These are phyloP conservation scores for Paradendryphiella salina DNA, from an alignment of 2,329 filamentous ascomycete genomes.

Conservation along the genomic window DNA sequence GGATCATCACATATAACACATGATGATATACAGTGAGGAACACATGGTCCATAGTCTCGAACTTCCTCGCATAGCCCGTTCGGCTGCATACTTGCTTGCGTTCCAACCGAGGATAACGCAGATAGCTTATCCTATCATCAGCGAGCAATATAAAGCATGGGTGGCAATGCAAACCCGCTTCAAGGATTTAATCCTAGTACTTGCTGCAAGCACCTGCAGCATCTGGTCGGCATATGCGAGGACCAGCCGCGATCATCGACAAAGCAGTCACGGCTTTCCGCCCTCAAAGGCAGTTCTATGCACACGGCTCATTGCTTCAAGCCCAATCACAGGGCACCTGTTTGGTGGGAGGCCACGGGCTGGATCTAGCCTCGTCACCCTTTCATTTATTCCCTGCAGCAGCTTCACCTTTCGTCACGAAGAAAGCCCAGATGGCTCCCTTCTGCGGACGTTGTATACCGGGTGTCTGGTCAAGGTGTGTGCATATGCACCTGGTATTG, in stretches of 20 bases:
- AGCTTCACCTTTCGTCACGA: slow-evolving; percentile 14
- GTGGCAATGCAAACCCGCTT: not conserved
- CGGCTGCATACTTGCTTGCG: not conserved
- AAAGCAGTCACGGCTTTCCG: not conserved
- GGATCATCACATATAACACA: too few species aligned
- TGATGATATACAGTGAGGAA: not conserved
- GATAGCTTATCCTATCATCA: slow-evolving; percentile 4
- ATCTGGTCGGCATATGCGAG: not conserved
- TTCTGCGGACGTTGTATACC: slow-evolving; percentile 7
- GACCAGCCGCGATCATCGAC: not conserved
- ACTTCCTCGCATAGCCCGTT: not conserved
- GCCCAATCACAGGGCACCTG: not conserved
- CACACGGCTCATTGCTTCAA: not conserved
- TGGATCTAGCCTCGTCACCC: not conserved
- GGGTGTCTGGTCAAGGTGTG: slow-evolving; percentile 23
- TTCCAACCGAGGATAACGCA: not conserved
- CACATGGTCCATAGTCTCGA: not conserved
- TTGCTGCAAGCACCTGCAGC: not conserved
- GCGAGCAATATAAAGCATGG: not conserved
- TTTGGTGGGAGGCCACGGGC: not conserved
- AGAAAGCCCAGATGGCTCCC: slow-evolving; percentile 13
- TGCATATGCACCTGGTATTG: slow-evolving; percentile 10
- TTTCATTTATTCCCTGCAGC: not conserved
- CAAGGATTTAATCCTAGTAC: not conserved
- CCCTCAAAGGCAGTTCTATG: not conserved